Base-by-base conservation (phyloP, 768 basidiomycete genomes). In the Amanita exitialis region DNA sequence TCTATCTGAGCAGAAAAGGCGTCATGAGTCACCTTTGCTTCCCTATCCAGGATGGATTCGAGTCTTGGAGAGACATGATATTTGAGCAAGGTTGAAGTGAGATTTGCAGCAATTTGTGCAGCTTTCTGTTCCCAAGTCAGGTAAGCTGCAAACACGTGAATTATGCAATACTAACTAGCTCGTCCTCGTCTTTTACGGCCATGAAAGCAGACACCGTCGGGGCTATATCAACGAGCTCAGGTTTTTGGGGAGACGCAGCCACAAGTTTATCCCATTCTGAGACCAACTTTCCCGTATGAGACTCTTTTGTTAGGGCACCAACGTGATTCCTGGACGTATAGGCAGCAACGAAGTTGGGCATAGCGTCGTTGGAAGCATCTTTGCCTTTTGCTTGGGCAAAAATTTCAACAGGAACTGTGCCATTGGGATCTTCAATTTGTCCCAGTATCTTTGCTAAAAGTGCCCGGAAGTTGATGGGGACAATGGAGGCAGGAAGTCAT, bases 101-200 rank as follows among this genome's bases (percentile, higher is more conserved):
- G 68, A 54, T 72, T 76, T 3, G 88, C 77, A 13, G 92, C 89
- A 0, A 69, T 81, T 57, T 86, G 79, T 13, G 82, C 78, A 54
- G 70, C 73, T 88, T 86, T 91, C 91, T 96, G 61, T 30, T 46
- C 15, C 35, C 39, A 27, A 50, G 7, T 44, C 52, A 53, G 47
- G 18, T 43, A n/a, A 36, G 15, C 12, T 43, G 35, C 10, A 21
- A 25, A 41, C n/a, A 28, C 56, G 32, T 61, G 55, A 30, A 51
- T 8, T 39, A 25, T 10, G 43, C 52, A 36, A 37, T 21, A 69
- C 87, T 55, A 56, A 92, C 95, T 48, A 95, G 63, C 61, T 98
- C 96, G 37, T 96, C 91, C 21, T 83, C 80, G 59, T 98, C 94
- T 65, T 97, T 98, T 21, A 84, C 78, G 0, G 86, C 83, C 75